A percentile compares a stretch with the other conserved stretches of the same genome.
These are phyloP conservation scores for Chlorella vulgaris DNA, from an alignment of 139 green algal species.

Conservation along the genomic window DNA sequence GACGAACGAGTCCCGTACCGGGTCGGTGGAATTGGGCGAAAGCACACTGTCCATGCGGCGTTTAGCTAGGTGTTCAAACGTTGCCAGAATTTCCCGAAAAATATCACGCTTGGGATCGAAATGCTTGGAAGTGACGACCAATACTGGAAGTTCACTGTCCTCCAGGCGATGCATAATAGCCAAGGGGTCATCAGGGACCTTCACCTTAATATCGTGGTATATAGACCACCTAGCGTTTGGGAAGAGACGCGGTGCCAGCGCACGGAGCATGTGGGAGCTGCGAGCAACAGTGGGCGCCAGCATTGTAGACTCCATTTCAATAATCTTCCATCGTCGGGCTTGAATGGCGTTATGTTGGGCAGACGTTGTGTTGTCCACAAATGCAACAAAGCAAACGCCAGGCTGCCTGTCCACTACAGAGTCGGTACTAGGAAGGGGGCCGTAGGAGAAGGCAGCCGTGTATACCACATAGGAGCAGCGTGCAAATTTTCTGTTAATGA, in stretches of 20 bases:
- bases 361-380: background rate
- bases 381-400: constrained; percentile 17
- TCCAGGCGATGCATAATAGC: background rate
- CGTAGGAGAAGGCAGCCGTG: background rate
- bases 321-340: background rate
- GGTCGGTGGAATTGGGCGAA: background rate
- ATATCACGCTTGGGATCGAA: background rate
- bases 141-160: background rate
- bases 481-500: background rate
- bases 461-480: background rate
- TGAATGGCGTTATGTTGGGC: background rate
- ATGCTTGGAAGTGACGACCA: background rate
- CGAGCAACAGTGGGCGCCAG: background rate
- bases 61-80: background rate
- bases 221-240: background rate
- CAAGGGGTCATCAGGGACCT: background rate
- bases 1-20: background rate
- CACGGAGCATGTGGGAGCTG: background rate
- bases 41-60: background rate
- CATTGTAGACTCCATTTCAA: background rate
- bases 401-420: background rate
- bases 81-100: background rate
- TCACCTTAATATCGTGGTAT: background rate
- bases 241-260: background rate
- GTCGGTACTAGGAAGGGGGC: background rate